phyloP scores from a whole-genome alignment of 169 alveolate genomes.

The Plasmodium malariae region DNA sequence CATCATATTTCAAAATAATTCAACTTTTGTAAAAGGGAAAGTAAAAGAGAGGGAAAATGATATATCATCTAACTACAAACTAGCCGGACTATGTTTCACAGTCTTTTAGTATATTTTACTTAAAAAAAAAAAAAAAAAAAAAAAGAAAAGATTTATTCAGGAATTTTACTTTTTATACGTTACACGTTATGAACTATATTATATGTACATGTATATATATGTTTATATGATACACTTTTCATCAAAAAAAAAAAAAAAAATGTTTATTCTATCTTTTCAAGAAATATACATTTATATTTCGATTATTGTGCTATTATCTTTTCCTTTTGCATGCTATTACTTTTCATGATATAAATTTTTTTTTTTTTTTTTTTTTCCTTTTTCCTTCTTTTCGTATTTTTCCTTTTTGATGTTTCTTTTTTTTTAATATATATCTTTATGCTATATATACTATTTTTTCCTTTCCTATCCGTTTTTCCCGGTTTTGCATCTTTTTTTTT shows the following conservation, averaged over 20 bases:
- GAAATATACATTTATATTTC: background rate
- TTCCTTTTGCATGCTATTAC: background rate
- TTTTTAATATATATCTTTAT: too few relatives aligned
- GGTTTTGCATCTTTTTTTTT: background rate
- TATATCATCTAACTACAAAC: too few relatives aligned
- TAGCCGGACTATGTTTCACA: background rate
- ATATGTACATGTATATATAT: too few relatives aligned
- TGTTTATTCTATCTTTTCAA: too few relatives aligned
- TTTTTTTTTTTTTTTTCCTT: background rate
- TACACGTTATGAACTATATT: too few relatives aligned
- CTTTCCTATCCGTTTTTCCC: background rate
- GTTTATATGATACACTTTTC: too few relatives aligned
- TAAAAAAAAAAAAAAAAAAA: background rate
- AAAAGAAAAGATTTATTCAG: background rate
- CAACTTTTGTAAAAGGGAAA: background rate
- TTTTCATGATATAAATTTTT: too few relatives aligned
- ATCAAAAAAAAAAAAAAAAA: too few relatives aligned
- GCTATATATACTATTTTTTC: too few relatives aligned
- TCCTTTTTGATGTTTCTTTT: background rate
- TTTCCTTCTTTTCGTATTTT: background rate
- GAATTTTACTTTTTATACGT: background rate
- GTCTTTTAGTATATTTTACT: too few relatives aligned
- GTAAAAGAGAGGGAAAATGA: background rate
- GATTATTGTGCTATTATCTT: background rate
- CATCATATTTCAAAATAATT: conserved; percentile 25